Evolutionary conservation across 2,329 filamentous ascomycete genomes (phyloP).

Genomic region (Monosporascus sp.): DNA sequence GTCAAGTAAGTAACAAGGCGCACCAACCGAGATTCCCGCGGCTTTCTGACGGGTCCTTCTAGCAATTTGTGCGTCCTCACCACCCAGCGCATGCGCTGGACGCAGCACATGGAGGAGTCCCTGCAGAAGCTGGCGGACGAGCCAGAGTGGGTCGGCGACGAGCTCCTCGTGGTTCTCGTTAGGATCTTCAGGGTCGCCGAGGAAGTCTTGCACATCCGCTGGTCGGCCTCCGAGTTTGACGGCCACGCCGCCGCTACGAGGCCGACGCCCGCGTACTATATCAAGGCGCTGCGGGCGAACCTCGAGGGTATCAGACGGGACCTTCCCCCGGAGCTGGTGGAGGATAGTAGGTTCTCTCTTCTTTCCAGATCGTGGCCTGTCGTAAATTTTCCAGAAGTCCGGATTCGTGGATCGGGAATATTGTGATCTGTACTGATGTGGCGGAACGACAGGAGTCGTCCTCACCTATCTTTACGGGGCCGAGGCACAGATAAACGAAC

Average conservation of each 20-base stretch:
- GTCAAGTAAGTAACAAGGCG: conserved; percentile 17
- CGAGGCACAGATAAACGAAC: conserved; percentile 34
- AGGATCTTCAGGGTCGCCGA: conserved; percentile 18
- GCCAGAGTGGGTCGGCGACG: conserved; percentile 44
- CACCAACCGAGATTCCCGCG: background rate
- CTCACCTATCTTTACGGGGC: conserved; percentile 29
- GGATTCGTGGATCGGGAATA: too few relatives aligned
- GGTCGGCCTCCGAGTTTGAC: conserved; percentile 10
- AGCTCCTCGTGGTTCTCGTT: conserved; percentile 35
- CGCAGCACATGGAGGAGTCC: conserved; percentile 52
- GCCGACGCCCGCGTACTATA: conserved; percentile 19
- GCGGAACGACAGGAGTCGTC: conserved; percentile 25
- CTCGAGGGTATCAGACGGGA: conserved; percentile 20
- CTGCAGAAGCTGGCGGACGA: conserved; percentile 40
- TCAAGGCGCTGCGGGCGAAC: conserved; percentile 22
- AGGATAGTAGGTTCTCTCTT: conserved; percentile 24
- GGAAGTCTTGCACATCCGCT: conserved; percentile 16
- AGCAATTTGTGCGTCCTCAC: conserved; percentile 21
- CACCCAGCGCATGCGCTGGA: conserved; percentile 45
- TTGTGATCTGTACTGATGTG: background rate
- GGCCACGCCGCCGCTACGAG: conserved; percentile 4
- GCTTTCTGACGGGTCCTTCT: background rate
- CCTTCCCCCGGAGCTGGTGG: conserved; percentile 17
- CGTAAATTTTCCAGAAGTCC: too few relatives aligned
- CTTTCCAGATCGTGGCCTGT: too few relatives aligned